These are phyloP conservation scores for Vitis hybrid DNA, from an alignment of 177 flowering plant genomes.

Conservation along the genomic window DNA sequence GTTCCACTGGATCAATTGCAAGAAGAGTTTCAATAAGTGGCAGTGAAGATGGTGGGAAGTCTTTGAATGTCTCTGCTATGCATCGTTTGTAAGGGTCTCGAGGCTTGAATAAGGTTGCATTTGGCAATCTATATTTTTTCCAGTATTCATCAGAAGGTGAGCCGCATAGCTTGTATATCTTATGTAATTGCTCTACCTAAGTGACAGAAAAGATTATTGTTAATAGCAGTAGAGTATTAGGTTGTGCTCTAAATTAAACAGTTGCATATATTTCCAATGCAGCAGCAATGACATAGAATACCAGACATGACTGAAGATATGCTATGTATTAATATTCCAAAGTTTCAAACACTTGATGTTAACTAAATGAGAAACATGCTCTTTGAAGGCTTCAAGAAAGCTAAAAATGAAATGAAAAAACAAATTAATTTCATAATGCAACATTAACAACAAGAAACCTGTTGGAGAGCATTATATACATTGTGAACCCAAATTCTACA, in stretches of 20 bases:
- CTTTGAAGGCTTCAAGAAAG: neutral
- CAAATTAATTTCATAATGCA: neutral
- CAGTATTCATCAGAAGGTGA: constrained; percentile 51
- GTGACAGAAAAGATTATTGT: neutral
- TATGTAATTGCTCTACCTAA: constrained; percentile 56
- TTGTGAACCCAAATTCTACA: too few species aligned
- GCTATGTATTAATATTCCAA: neutral
- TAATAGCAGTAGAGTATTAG: neutral
- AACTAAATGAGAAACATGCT: neutral
- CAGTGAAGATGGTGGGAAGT: constrained; percentile 45
- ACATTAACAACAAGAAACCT: neutral
- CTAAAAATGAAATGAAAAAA: neutral
- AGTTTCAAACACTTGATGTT: neutral
- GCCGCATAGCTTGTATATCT: constrained; percentile 49
- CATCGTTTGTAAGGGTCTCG: constrained; percentile 47
- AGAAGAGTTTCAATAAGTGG: constrained; percentile 53
- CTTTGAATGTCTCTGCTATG: constrained; percentile 43
- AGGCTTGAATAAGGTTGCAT: constrained; percentile 46
- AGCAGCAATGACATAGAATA: constrained; percentile 1
- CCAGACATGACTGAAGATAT: neutral
- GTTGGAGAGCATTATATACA: too few species aligned
- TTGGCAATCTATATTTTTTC: constrained; percentile 45
- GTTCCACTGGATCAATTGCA: constrained; percentile 51
- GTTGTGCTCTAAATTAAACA: neutral
- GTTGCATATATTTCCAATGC: neutral